Percentiles rank a stretch among this genome's conserved stretches.
Evolutionary conservation across 768 basidiomycete species (phyloP).

Genomic region (Lentinula raphanica): DNA sequence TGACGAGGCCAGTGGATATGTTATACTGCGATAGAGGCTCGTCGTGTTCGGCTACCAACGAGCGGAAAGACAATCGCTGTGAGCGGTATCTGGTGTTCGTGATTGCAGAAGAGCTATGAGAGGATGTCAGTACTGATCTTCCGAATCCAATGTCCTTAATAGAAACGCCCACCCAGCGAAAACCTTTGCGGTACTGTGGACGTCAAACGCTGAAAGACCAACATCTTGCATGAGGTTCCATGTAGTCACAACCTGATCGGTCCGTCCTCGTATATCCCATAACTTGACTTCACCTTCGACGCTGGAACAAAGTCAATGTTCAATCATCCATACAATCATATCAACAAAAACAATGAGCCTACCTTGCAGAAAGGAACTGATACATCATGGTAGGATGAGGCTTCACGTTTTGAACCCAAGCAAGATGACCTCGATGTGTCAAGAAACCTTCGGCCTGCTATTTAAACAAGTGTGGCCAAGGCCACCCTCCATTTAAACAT

Average conservation of each 20-base stretch:
- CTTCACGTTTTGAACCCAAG: slow-evolving; percentile 89
- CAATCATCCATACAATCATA: not conserved
- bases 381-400: slow-evolving; percentile 67
- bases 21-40: slow-evolving; percentile 37
- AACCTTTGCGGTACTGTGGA: slow-evolving; percentile 77
- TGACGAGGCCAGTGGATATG: slow-evolving; percentile 49
- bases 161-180: slow-evolving; percentile 71
- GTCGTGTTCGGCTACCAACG: slow-evolving; percentile 30
- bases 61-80: slow-evolving; percentile 59
- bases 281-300: slow-evolving; percentile 85
- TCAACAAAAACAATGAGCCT: too few relatives aligned
- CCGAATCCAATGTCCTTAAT: slow-evolving; percentile 7
- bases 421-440: slow-evolving; percentile 71
- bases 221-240: slow-evolving; percentile 57
- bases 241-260: slow-evolving; percentile 50
- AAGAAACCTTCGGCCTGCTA: too few relatives aligned
- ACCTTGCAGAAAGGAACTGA: slow-evolving; percentile 88
- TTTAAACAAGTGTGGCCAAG: too few relatives aligned
- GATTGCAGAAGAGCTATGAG: slow-evolving; percentile 52
- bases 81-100: slow-evolving; percentile 57
- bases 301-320: slow-evolving; percentile 34
- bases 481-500: too few relatives aligned
- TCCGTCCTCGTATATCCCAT: slow-evolving; percentile 76
- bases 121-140: not conserved
- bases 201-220: slow-evolving; percentile 81